Evolutionary conservation across 768 basidiomycete genomes (phyloP).

Genomic region (Mycena venus): DNA sequence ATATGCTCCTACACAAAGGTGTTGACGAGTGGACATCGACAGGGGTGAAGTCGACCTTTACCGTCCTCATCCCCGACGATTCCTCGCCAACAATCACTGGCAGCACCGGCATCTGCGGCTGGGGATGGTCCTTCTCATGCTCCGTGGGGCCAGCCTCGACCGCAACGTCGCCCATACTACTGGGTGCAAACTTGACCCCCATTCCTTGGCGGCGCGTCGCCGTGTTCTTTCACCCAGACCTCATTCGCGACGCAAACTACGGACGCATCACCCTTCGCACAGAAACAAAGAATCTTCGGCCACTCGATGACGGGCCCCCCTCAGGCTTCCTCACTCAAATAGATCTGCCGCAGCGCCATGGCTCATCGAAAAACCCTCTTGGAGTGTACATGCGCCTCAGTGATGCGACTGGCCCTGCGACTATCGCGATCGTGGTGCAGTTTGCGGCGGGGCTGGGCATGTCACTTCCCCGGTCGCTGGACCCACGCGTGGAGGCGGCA

Average conservation of each 20-base stretch:
- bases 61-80: slow-evolving; percentile 1
- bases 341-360: not conserved
- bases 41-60: slow-evolving; percentile 27
- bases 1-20: slow-evolving; percentile 17
- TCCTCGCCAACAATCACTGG: not conserved
- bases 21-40: slow-evolving; percentile 22
- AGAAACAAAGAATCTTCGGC: not conserved
- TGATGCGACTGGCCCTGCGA: not conserved
- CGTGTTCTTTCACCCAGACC: slow-evolving; percentile 16
- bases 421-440: not conserved
- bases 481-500: not conserved
- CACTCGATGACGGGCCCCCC: not conserved
- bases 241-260: not conserved
- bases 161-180: not conserved
- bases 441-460: not conserved
- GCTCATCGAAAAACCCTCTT: not conserved
- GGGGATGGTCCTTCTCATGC: slow-evolving; percentile 25
- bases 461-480: not conserved
- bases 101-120: slow-evolving; percentile 23
- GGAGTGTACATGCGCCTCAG: slow-evolving; percentile 1
- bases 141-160: not conserved
- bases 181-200: not conserved
- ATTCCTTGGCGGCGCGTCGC: slow-evolving; percentile 10
- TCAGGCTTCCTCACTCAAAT: not conserved
- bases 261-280: slow-evolving; percentile 4